Conservation (phyloP, 345 rosid genomes). For the Syzygium grande region DNA sequence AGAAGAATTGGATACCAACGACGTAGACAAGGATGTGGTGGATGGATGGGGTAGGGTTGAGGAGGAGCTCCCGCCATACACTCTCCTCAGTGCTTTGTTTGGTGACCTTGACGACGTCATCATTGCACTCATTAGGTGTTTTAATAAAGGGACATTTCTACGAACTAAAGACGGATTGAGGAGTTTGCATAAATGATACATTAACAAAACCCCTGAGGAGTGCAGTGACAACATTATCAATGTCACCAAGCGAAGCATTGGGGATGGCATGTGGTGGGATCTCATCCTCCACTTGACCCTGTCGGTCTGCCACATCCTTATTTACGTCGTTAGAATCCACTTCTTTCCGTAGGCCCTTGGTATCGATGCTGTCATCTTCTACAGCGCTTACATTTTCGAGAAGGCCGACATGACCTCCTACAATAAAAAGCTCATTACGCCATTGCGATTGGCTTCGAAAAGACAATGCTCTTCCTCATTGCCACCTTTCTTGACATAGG, state of each 20-base stretch:
- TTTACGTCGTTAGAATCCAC: slow-evolving; percentile 57
- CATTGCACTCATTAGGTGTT: no score
- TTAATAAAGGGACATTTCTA: no score
- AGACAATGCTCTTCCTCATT: slow-evolving; percentile 51
- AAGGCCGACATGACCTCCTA: slow-evolving; percentile 53
- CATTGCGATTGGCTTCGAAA: slow-evolving; percentile 62
- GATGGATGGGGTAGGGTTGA: no score
- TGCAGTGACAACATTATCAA: slow-evolving; percentile 17
- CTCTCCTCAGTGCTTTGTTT: no score
- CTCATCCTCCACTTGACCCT: slow-evolving; percentile 48
- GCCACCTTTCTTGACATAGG: slow-evolving; percentile 32
- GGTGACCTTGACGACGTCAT: no score
- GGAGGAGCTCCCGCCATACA: no score
- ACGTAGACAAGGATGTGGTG: no score
- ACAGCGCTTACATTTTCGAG: slow-evolving; percentile 61
- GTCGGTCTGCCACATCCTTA: slow-evolving; percentile 49
- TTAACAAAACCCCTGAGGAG: no score
- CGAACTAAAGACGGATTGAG: no score
- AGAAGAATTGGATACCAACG: no score
- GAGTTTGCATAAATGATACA: no score
- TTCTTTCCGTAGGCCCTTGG: slow-evolving; percentile 58
- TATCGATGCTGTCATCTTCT: slow-evolving; percentile 65
- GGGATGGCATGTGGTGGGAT: slow-evolving; percentile 64
- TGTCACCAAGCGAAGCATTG: slow-evolving; percentile 24
- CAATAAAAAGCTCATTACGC: slow-evolving; percentile 45